Percentiles rank a stretch among this genome's conserved stretches.
Conservation (phyloP, 495 filamentous ascomycete species). For the Pseudomonodictys pantanalensis region DNA sequence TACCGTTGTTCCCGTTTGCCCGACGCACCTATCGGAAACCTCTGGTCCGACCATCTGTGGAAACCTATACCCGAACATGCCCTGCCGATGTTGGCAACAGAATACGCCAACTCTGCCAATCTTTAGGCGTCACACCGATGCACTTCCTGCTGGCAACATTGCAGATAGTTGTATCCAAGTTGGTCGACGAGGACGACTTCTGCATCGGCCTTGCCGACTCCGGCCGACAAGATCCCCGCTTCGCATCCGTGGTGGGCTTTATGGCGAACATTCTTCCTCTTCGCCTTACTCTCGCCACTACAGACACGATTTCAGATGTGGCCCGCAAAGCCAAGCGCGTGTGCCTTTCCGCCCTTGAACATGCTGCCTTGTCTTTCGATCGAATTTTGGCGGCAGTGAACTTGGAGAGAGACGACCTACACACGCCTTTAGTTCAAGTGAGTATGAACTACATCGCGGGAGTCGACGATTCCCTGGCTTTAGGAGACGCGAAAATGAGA, state of each 20-base stretch:
- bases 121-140: neutral
- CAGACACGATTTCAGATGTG: neutral
- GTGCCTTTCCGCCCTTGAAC: neutral
- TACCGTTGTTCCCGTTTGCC: neutral
- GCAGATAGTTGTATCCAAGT: neutral
- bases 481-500: too few relatives aligned
- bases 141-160: neutral
- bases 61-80: too few relatives aligned
- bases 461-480: neutral
- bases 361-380: neutral
- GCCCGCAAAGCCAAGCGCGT: neutral
- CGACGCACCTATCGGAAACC: neutral
- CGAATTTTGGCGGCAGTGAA: neutral
- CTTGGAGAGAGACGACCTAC: neutral
- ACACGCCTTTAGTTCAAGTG: neutral
- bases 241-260: neutral
- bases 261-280: neutral
- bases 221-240: neutral
- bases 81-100: neutral
- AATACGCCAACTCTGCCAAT: neutral
- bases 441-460: neutral
- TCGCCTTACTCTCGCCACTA: neutral
- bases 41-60: too few relatives aligned
- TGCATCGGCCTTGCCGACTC: conserved; percentile 3
- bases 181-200: neutral